Base-by-base conservation (phyloP, 2,329 filamentous ascomycete genomes). In the Scedosporium aurantiacum region DNA sequence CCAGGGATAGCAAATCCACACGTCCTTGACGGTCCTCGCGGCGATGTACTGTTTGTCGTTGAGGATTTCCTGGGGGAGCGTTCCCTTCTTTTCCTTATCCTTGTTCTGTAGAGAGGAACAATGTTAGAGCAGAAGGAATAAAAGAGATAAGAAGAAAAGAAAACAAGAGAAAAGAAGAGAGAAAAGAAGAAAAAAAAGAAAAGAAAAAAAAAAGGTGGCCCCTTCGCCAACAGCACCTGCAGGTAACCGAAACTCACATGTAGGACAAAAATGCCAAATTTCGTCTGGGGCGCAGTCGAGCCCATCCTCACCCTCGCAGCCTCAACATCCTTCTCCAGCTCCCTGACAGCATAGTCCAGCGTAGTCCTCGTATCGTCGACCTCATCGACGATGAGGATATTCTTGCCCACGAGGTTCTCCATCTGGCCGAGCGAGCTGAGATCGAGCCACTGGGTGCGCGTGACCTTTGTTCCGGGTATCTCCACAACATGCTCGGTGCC, bases 1-100 rank as follows among this genome's bases (percentile, higher is more conserved):
- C 94, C 94, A 99, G 16, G 94, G 94, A 77, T 99, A 99, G 82
- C 91, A 95, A 73, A 97, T 97, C 94, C 94, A 99, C 66, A 91
- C 87, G 75, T 99, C 93, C n/a, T 83, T 84, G 37, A 95, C 89
- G 5, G 93, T 97, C 71, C 88, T 80, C 23, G 94, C 91, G 23
- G 94, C 94, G 67, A 89, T 75, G 76, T 99, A 99, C 68, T 88
- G 82, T 62, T 83, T 82, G 61, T 85, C 76, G 47, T 81, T 76
- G 65, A 93, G 79, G 83, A 97, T 91, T 43, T 91, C 86, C 21
- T 83, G 70, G 10, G 94, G 92, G 62, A 99, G 80, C 21, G 76
- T 77, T 60, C 94, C 94, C 82, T 97, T 96, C 86, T 99, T 99
- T 61, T 78, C 66, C 83, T 99, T 97, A 76, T 97, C 85, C 85